These are phyloP conservation scores for Calocybe cyanea DNA, from an alignment of 768 basidiomycete species.

Conservation along the genomic window DNA sequence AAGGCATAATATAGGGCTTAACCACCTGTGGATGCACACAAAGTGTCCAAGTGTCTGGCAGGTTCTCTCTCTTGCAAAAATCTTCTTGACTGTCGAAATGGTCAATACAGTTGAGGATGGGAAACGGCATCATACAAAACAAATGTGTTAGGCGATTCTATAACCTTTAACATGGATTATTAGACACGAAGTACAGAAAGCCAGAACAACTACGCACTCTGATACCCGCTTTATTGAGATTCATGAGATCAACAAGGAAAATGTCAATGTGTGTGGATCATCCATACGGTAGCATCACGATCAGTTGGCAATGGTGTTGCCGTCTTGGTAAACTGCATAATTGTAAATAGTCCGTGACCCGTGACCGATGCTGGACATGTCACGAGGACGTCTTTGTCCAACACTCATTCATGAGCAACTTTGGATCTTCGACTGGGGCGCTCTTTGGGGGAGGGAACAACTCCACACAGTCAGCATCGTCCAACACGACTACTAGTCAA, in stretches of 20 bases:
- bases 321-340: no score
- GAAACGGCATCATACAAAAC: conserved; percentile 2
- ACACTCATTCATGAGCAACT: conserved; percentile 18
- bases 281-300: no score
- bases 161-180: background rate
- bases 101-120: background rate
- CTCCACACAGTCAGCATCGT: conserved; percentile 8
- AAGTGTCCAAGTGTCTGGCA: conserved; percentile 31
- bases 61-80: conserved; percentile 9
- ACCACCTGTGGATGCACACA: conserved; percentile 38
- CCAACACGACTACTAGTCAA: conserved; percentile 11
- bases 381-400: no score
- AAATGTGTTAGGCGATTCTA: conserved; percentile 5
- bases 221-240: background rate
- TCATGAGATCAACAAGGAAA: conserved; percentile 1
- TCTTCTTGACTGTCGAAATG: conserved; percentile 6
- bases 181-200: background rate
- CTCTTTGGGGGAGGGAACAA: conserved; percentile 10
- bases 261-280: background rate
- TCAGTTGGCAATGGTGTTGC: no score
- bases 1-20: conserved; percentile 9
- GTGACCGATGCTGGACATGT: no score
- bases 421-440: conserved; percentile 11
- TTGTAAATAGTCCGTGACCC: no score
- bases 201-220: background rate